Base-by-base conservation (phyloP, 164 flowering plant genomes). In the Platanus orientalis region DNA sequence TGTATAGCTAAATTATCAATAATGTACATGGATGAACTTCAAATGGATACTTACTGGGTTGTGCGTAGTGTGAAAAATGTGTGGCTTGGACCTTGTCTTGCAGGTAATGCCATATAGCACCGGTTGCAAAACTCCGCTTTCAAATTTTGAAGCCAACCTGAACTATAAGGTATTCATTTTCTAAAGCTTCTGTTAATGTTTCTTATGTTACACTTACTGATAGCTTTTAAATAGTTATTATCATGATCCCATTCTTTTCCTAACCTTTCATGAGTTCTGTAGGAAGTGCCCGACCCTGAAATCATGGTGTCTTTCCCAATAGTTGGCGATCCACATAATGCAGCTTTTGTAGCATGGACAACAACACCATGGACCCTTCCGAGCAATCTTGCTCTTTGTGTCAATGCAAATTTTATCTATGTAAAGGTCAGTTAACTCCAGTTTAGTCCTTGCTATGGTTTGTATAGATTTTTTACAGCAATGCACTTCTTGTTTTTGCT, bases 331-430 rank as follows among this genome's bases (percentile, higher is more conserved):
- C 72, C 82, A 16, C 75, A 84, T 57, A 72, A 81, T 42, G 93
- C 93, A 34, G 68, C 89, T 54, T 78, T 94, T 68, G 96, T 94
- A 60, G 99, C 99, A 40, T 94, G 97, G 96, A 94, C 99, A 30
- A 94, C 99, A 1, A 94, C 99, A 4, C 99, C 99, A 1, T 94
- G 99, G 99, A 91, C 99, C 21, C 87, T 94, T 69, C 99, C 99
- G 19, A 88, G 96, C 65, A 94, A 94, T 63, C 86, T 91, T 57
- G 89, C 89, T n/a, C 87, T 94, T 30, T 91, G 97, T 73, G 96
- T 94, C 49, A 91, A 89, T 83, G 84, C 81, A 62, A 80, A 65
- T 65, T 81, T 91, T 58, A 68, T 54, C 26, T 94, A 94, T 68
- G 76, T 91, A 32, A 94, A 94, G 96, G 98, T 89, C 48, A 29